Evolutionary conservation across 2,329 filamentous ascomycete species (phyloP), one percentile per base, ranked within the genome.

Genomic region (Xylariales sp.): DNA sequence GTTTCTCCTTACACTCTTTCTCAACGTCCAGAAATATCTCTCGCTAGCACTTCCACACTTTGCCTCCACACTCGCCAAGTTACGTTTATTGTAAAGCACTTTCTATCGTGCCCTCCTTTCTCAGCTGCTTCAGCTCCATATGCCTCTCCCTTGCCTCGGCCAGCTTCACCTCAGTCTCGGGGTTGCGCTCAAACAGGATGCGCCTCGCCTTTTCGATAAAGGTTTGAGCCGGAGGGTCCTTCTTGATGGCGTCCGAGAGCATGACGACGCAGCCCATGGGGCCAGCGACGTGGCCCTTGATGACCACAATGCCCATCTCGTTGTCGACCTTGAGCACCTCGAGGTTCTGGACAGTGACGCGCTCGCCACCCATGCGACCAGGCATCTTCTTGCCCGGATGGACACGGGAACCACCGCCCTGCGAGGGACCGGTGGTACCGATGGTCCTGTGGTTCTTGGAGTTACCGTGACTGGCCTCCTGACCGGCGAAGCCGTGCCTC

Each of bases 341-440:
- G 52, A 97, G 69, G 65, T 95, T 96, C 74, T 96, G 90, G 41
- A 93, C 76, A 33, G 93, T 98, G 40, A 89, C 85, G 50, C 79
- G 81, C 63, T 95, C 78, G 48, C 85, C 86, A 47, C 93, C 93
- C 93, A 98, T 97, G 42, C 88, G 81, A 39, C 93, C 93, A 4
- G 93, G 81, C 93, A 98, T 98, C 69, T 89, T 93, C 79, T 98
- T 98, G 43, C 93, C 93, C 1, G 93, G 93, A 57, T 89, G 70
- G 17, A 98, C 91, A 65, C 93, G 81, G 46, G 88, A 94, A 67
- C 93, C 93, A 59, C 85, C 83, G 48, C 93, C 93, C 66, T 98
- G 93, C 51, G 85, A 86, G 43, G 85, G 88, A 60, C 93, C 93
- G 6, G 84, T 76, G 23, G 88, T 91, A 72, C 93, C 93, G 68